These are phyloP conservation scores for Tulasnella sp. DNA, from an alignment of 768 basidiomycete genomes.

Conservation along the genomic window DNA sequence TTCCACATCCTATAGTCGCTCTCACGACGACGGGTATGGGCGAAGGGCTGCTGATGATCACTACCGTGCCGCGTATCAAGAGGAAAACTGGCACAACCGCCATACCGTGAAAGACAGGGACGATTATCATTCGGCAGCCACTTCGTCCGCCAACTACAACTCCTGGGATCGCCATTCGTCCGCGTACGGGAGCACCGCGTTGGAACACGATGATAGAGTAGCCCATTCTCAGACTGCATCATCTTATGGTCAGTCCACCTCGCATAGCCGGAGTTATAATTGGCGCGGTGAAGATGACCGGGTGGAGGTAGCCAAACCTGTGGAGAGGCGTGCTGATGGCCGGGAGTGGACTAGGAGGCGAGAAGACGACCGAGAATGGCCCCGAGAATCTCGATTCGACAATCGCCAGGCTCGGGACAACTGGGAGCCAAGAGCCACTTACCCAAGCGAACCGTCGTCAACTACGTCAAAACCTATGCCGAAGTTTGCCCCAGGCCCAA, in stretches of 20 bases:
- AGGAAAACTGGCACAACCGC: not conserved
- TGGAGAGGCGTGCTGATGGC: not conserved
- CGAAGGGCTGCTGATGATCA: constrained; percentile 15
- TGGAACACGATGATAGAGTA: not conserved
- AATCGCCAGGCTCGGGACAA: not conserved
- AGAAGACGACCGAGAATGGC: constrained; percentile 16
- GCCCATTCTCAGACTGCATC: not conserved
- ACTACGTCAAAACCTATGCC: not conserved
- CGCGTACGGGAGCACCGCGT: not conserved
- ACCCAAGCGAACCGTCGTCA: not conserved
- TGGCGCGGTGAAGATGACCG: constrained; percentile 11
- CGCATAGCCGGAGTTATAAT: not conserved
- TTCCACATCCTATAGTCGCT: constrained; percentile 8
- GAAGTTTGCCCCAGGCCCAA: constrained; percentile 23
- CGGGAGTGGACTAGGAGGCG: constrained; percentile 15
- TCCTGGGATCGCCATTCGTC: constrained; percentile 10
- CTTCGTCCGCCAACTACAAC: constrained; percentile 5
- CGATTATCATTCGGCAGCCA: constrained; percentile 2
- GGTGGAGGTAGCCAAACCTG: not conserved
- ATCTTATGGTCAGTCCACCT: not conserved
- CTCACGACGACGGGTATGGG: constrained; percentile 17
- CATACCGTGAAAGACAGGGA: not conserved
- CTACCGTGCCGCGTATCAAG: constrained; percentile 11
- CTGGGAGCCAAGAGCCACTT: constrained; percentile 6
- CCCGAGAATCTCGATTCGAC: not conserved